These are phyloP conservation scores for Trypanosoma congolense DNA, from an alignment of 208 protist species.

Conservation along the genomic window DNA sequence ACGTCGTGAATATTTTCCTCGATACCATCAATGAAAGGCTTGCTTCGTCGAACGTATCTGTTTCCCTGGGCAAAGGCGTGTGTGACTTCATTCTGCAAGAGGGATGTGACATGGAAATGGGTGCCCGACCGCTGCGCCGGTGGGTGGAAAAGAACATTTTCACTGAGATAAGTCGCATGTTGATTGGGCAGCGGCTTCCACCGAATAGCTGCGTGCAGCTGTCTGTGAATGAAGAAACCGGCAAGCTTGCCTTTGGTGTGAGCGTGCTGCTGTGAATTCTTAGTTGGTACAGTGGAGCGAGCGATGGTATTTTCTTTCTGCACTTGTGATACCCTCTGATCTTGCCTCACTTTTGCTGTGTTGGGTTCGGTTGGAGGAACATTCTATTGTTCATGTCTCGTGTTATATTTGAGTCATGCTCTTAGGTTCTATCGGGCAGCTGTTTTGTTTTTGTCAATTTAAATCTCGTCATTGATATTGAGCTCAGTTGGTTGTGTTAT, in stretches of 20 bases:
- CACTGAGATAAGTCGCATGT: slow-evolving; percentile 84
- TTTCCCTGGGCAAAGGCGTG: slow-evolving; percentile 54
- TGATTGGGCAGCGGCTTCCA: slow-evolving; percentile 69
- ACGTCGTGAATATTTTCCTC: slow-evolving; percentile 42
- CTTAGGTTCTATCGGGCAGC: too few species aligned
- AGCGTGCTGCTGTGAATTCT: slow-evolving; percentile 23
- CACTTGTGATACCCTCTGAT: slow-evolving; percentile 10
- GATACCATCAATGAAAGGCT: slow-evolving; percentile 67
- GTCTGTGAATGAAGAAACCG: slow-evolving; percentile 27
- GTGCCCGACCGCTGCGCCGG: slow-evolving; percentile 82
- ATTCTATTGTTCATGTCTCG: too few species aligned
- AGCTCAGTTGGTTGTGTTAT: too few species aligned
- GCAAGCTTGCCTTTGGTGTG: slow-evolving; percentile 55
- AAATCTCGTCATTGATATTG: too few species aligned
- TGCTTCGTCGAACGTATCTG: slow-evolving; percentile 46
- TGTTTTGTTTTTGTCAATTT: too few species aligned
- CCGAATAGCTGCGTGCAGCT: slow-evolving; percentile 68
- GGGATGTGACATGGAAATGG: slow-evolving; percentile 84
- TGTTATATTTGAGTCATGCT: too few species aligned
- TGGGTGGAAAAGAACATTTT: slow-evolving; percentile 88
- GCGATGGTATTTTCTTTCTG: slow-evolving; percentile 1
- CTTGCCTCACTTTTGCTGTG: too few species aligned
- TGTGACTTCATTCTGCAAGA: slow-evolving; percentile 64
- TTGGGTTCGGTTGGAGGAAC: too few species aligned
- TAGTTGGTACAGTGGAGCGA: not conserved